Percentiles rank a stretch among this genome's conserved stretches.
Conservation (phyloP, 257 asterid genomes). For the Apocynum venetum region DNA sequence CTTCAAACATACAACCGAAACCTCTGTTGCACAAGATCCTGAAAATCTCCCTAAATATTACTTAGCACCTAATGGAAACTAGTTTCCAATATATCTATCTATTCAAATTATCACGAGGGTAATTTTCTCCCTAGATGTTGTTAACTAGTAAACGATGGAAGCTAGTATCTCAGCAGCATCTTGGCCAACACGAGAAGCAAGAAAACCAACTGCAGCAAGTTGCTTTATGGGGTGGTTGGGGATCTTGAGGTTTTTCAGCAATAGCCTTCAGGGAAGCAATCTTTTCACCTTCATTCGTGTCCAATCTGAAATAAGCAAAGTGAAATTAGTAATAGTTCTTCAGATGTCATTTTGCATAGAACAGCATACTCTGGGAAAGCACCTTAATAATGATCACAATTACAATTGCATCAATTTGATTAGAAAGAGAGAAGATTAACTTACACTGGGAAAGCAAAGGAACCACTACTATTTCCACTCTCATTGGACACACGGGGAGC, state of each 20-base stretch:
- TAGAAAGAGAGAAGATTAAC: background rate
- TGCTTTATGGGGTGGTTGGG: constrained; percentile 3
- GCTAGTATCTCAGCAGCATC: constrained; percentile 16
- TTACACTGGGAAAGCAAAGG: constrained; percentile 53
- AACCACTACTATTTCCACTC: constrained; percentile 31
- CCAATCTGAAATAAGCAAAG: constrained; percentile 1
- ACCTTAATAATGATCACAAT: background rate
- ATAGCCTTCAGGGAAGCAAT: constrained; percentile 9
- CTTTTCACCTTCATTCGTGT: background rate
- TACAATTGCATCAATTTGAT: background rate
- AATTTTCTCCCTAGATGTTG: background rate
- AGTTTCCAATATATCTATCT: too few relatives aligned
- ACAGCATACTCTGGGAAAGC: background rate
- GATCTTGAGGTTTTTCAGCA: constrained; percentile 10
- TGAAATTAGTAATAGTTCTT: background rate
- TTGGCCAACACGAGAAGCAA: constrained; percentile 22
- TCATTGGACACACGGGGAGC: constrained; percentile 53
- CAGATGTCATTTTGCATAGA: background rate
- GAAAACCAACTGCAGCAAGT: constrained; percentile 21
- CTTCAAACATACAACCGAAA: background rate
- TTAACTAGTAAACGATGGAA: background rate
- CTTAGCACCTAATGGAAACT: background rate
- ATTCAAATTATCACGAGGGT: too few relatives aligned
- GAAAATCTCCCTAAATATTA: background rate
- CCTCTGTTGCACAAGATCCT: background rate